Conservation (phyloP, 2,329 filamentous ascomycete genomes). For the Ophiosphaerella narmari region DNA sequence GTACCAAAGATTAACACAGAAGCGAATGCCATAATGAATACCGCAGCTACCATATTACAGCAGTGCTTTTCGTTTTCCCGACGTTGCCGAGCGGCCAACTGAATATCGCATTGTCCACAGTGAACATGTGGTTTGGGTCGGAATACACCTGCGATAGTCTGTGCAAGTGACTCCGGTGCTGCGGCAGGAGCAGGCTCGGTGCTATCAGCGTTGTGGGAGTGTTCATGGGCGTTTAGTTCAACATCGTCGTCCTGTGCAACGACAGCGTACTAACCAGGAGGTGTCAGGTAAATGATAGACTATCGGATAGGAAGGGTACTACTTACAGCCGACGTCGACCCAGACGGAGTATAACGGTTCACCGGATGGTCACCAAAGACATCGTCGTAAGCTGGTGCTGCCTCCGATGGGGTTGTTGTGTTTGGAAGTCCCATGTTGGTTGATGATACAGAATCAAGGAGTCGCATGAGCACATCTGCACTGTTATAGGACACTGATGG, state of each 20-base stretch:
- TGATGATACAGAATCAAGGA: background rate
- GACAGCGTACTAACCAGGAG: conserved; percentile 22
- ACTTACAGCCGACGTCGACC: conserved; percentile 25
- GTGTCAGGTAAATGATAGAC: background rate
- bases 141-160: conserved; percentile 32
- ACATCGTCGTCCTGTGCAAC: conserved; percentile 33
- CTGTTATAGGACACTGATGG: no score
- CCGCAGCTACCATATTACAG: conserved; percentile 29
- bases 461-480: background rate
- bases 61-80: conserved; percentile 26
- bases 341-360: conserved; percentile 19
- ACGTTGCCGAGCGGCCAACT: conserved; percentile 20
- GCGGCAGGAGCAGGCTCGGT: conserved; percentile 1
- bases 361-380: conserved; percentile 29
- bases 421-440: conserved; percentile 22
- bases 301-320: background rate
- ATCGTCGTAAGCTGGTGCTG: conserved; percentile 37
- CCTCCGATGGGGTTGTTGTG: conserved; percentile 18
- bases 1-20: conserved; percentile 28
- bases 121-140: conserved; percentile 27
- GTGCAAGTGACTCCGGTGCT: conserved; percentile 22
- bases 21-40: conserved; percentile 24
- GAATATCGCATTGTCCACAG: conserved; percentile 35
- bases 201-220: conserved; percentile 1
- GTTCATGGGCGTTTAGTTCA: conserved; percentile 20